phyloP scores from a whole-genome alignment of 73 alveolate species.

The Tetrahymena thermophila region DNA sequence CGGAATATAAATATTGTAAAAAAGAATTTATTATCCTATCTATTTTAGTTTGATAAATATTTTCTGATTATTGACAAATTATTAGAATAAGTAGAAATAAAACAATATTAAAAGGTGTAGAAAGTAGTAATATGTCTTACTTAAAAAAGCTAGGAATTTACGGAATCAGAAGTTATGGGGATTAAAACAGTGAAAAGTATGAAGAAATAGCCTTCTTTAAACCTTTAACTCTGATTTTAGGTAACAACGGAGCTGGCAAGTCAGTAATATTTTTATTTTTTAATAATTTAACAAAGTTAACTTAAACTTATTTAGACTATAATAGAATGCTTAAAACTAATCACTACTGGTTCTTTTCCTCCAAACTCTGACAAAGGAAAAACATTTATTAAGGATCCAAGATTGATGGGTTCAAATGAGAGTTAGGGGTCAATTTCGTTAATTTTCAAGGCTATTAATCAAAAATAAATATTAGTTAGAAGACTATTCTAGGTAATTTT shows the following conservation, averaged over 20 bases:
- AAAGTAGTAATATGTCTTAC: not conserved
- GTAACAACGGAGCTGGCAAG: constrained; percentile 95
- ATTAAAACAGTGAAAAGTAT: not conserved
- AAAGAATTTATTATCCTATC: not conserved
- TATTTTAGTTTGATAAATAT: not conserved
- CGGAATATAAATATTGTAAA: not conserved
- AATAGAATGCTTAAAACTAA: constrained; percentile 80
- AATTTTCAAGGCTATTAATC: constrained; percentile 63
- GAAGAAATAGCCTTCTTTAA: not conserved
- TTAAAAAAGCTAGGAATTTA: not conserved
- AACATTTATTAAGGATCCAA: constrained; percentile 88
- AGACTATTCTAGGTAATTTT: constrained; percentile 61
- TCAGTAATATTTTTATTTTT: constrained; percentile 46
- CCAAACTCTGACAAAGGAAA: constrained; percentile 87
- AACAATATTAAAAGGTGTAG: too few species aligned
- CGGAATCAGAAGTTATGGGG: not conserved
- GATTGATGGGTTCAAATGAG: constrained; percentile 63
- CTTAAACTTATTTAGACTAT: constrained; percentile 65
- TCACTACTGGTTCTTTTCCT: constrained; percentile 93
- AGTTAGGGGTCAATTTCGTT: constrained; percentile 73
- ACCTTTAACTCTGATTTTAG: constrained; percentile 81
- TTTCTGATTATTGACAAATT: not conserved
- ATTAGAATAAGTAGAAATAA: not conserved
- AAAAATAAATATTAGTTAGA: constrained; percentile 67
- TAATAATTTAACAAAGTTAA: not conserved